phyloP scores from a whole-genome alignment of 2,329 filamentous ascomycete genomes.

The Dryadomyces quercus-mongolicae region DNA sequence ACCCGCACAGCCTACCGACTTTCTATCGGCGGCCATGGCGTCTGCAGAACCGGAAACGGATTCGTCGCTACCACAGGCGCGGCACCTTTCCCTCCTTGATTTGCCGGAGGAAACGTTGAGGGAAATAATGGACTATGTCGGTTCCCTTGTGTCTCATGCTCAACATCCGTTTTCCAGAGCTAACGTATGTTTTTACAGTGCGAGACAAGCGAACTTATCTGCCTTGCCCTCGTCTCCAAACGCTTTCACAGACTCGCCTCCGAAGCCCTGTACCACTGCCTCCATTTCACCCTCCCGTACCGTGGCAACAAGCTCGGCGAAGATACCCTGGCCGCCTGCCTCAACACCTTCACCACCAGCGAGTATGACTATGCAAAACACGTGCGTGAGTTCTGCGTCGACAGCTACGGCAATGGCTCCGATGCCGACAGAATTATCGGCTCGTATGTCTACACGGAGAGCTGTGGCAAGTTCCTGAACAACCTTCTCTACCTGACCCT shows the following conservation, averaged over 20 bases:
- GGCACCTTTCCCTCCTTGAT: conserved; percentile 22
- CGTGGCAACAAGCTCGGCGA: conserved; percentile 41
- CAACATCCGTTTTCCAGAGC: neutral
- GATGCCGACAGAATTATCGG: conserved; percentile 43
- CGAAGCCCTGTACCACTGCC: conserved; percentile 44
- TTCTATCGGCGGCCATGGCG: neutral
- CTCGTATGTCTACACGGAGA: conserved; percentile 39
- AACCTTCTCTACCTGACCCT: conserved; percentile 45
- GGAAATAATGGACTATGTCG: conserved; percentile 34
- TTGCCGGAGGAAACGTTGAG: conserved; percentile 36
- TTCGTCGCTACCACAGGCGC: neutral
- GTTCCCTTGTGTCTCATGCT: conserved; percentile 8
- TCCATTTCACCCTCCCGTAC: conserved; percentile 50
- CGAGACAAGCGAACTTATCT: conserved; percentile 33
- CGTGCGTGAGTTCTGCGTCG: conserved; percentile 42
- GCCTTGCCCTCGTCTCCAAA: conserved; percentile 44
- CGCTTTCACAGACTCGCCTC: conserved; percentile 47
- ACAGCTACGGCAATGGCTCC: conserved; percentile 38
- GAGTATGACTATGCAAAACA: conserved; percentile 51
- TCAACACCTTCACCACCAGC: conserved; percentile 51
- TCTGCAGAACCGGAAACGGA: neutral
- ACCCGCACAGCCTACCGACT: neutral
- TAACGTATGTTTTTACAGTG: conserved; percentile 24
- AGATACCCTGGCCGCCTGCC: conserved; percentile 42
- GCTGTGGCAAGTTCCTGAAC: conserved; percentile 53